These are phyloP conservation scores for Coffea eugenioides DNA, from an alignment of 257 asterid species.

Conservation along the genomic window DNA sequence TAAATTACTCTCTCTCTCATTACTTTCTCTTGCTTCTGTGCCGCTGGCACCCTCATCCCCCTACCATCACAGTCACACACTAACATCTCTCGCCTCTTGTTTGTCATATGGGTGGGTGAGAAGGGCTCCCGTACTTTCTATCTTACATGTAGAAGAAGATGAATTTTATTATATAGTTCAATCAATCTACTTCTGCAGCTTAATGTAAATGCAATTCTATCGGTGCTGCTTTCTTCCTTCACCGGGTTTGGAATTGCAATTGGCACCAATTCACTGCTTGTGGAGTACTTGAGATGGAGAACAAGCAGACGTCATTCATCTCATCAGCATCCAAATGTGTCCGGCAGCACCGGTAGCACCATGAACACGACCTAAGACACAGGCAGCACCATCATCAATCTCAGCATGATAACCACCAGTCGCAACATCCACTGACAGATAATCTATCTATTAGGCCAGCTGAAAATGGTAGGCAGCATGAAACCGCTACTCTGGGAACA, in stretches of 20 bases:
- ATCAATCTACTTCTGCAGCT: conserved; percentile 49
- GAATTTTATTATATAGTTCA: background rate
- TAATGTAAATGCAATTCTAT: conserved; percentile 67
- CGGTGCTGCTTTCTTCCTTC: conserved; percentile 92
- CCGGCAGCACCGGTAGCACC: conserved; percentile 24
- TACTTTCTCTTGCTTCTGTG: background rate
- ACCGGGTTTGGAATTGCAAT: conserved; percentile 94
- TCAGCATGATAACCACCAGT: conserved; percentile 23
- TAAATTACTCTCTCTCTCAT: conserved; percentile 24
- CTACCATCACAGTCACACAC: background rate
- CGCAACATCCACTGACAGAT: conserved; percentile 27
- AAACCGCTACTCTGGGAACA: conserved; percentile 26
- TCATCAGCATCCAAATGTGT: conserved; percentile 18
- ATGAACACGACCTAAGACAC: conserved; percentile 23
- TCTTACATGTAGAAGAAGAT: background rate
- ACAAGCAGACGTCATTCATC: conserved; percentile 42
- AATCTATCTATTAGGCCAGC: conserved; percentile 19
- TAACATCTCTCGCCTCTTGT: background rate
- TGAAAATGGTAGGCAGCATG: conserved; percentile 34
- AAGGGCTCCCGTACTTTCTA: background rate
- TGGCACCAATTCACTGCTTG: conserved; percentile 86
- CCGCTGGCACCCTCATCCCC: background rate
- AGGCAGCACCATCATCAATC: conserved; percentile 8
- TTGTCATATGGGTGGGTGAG: background rate
- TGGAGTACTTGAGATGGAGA: conserved; percentile 90